phyloP scores from a whole-genome alignment of 768 basidiomycete genomes.

The Termitomyces sp. region DNA sequence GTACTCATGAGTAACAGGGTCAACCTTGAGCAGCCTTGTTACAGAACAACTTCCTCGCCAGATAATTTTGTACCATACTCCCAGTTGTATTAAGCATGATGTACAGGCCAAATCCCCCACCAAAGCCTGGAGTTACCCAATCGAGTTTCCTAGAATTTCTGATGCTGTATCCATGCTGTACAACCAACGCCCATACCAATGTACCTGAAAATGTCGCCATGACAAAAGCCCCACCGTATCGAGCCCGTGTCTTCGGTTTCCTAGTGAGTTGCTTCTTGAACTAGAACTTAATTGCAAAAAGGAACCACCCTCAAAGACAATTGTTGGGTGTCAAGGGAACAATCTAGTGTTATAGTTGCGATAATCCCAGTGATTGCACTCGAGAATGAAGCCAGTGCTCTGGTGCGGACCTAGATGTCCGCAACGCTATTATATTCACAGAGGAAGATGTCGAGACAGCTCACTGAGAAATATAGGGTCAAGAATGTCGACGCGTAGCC shows the following conservation, averaged over 20 bases:
- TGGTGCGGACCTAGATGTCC: constrained; percentile 12
- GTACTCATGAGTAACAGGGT: constrained; percentile 8
- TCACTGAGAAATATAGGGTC: constrained; percentile 16
- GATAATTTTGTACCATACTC: constrained; percentile 17
- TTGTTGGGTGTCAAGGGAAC: constrained; percentile 13
- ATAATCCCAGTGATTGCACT: constrained; percentile 9
- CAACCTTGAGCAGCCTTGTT: neutral
- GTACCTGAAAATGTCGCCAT: constrained; percentile 14
- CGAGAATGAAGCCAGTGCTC: constrained; percentile 16
- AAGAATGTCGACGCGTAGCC: constrained; percentile 18
- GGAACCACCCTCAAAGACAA: constrained; percentile 1
- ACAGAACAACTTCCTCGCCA: constrained; percentile 3
- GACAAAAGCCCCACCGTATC: constrained; percentile 14
- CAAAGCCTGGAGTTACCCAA: constrained; percentile 16
- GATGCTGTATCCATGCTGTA: constrained; percentile 13
- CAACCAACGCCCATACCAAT: constrained; percentile 17
- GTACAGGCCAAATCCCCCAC: constrained; percentile 15
- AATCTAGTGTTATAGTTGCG: constrained; percentile 10
- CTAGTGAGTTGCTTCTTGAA: neutral
- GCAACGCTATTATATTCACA: neutral
- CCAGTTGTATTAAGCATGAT: constrained; percentile 16
- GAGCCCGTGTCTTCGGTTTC: constrained; percentile 6
- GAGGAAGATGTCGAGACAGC: neutral
- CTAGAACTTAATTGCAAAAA: no score
- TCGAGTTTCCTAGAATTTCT: constrained; percentile 17